Conservation (phyloP, 352 stramenopile genomes). For the Pythium aphanidermatum region DNA sequence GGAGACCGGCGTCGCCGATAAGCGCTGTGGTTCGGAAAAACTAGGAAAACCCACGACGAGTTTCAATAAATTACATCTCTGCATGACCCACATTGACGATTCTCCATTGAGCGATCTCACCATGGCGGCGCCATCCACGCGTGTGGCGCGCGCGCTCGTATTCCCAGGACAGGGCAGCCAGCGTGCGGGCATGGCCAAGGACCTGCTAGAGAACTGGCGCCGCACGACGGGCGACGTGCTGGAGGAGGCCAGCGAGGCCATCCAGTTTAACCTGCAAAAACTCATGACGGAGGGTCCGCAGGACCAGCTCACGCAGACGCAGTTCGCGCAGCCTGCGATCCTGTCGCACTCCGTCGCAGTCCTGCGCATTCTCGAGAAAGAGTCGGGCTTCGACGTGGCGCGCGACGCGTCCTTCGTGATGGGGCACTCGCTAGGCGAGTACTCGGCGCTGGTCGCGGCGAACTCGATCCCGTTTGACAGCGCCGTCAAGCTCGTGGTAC, state of each 20-base stretch:
- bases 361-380: conserved; percentile 63
- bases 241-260: conserved; percentile 76
- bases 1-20: conserved; percentile 4
- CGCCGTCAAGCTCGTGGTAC: conserved; percentile 57
- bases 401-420: conserved; percentile 35
- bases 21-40: too few species aligned
- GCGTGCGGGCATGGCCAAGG: conserved; percentile 67
- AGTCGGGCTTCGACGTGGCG: conserved; percentile 34
- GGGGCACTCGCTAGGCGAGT: conserved; percentile 84
- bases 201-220: conserved; percentile 69
- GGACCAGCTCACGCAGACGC: conserved; percentile 60
- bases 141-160: conserved; percentile 36
- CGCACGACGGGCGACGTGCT: conserved; percentile 44
- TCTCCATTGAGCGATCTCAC: background rate
- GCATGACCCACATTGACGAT: too few species aligned
- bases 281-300: conserved; percentile 58
- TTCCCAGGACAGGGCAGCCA: conserved; percentile 86
- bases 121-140: background rate
- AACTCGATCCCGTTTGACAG: conserved; percentile 57
- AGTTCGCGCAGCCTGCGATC: conserved; percentile 73
- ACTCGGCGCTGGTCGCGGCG: conserved; percentile 75
- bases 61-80: conserved; percentile 18
- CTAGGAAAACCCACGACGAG: too few species aligned
- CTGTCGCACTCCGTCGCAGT: conserved; percentile 73
- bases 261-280: conserved; percentile 41